These are phyloP conservation scores for Phytopythium ostracodes DNA, from an alignment of 352 stramenopile genomes.

Conservation along the genomic window DNA sequence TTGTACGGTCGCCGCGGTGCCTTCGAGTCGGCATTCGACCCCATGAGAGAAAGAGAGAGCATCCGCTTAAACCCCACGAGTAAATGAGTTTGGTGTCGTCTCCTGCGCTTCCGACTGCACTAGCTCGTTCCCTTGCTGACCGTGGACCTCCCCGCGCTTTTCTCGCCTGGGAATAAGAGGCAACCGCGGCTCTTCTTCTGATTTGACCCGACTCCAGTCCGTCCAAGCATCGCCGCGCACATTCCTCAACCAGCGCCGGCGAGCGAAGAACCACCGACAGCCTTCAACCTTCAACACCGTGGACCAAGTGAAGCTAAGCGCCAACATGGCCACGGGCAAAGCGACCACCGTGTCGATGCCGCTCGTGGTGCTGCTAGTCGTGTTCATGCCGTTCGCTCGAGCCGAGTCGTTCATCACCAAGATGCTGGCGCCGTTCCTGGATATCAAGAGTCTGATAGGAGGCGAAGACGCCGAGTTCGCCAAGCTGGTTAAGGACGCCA, in stretches of 20 bases:
- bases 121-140: neutral
- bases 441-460: slow-evolving; percentile 26
- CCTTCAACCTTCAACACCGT: too few species aligned
- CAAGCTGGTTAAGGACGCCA: slow-evolving; percentile 11
- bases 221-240: neutral
- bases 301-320: too few species aligned
- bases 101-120: neutral
- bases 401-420: slow-evolving; percentile 24
- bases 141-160: neutral
- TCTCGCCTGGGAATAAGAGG: neutral
- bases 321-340: too few species aligned
- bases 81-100: neutral
- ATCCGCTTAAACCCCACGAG: neutral
- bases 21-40: neutral
- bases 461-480: slow-evolving; percentile 12
- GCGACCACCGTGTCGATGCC: too few species aligned
- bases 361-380: slow-evolving; percentile 10
- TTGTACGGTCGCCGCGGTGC: neutral
- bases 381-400: neutral
- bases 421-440: slow-evolving; percentile 32
- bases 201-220: neutral
- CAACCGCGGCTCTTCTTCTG: slow-evolving; percentile 1
- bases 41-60: neutral
- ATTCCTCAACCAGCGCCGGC: neutral
- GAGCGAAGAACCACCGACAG: neutral